A percentile compares a stretch with the other conserved stretches of the same genome.
Conservation (phyloP, 345 rosid genomes). For the Populus pruinosa region DNA sequence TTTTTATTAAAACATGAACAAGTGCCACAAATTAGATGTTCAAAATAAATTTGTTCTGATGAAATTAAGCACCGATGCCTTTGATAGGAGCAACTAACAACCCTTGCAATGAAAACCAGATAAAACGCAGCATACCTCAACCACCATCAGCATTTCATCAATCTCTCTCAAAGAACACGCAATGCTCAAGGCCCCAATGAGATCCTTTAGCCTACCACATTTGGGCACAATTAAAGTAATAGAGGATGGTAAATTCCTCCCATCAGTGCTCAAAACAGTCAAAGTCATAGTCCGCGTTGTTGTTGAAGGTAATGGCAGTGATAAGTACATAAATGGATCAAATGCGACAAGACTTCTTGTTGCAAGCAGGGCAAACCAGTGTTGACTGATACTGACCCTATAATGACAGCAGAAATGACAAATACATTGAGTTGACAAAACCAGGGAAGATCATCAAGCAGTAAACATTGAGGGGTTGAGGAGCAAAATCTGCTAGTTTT, state of each 20-base stretch:
- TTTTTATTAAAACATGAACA: not conserved
- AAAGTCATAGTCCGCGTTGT: constrained; percentile 24
- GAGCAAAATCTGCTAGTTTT: constrained; percentile 22
- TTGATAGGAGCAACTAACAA: not conserved
- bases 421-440: not conserved
- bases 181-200: constrained; percentile 16
- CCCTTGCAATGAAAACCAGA: not conserved
- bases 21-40: not conserved
- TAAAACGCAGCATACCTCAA: constrained; percentile 19
- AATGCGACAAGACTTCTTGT: constrained; percentile 19
- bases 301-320: constrained; percentile 24
- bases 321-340: constrained; percentile 31
- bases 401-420: not conserved
- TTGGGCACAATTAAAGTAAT: constrained; percentile 22
- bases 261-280: constrained; percentile 22
- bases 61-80: not conserved
- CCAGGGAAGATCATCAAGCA: not conserved
- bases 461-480: not conserved
- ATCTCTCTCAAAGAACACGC: constrained; percentile 20
- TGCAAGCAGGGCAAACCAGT: constrained; percentile 14
- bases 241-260: constrained; percentile 15
- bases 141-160: constrained; percentile 20
- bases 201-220: constrained; percentile 26
- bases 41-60: not conserved
- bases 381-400: constrained; percentile 28